Percentiles rank a stretch among this genome's conserved stretches.
Evolutionary conservation across 2,329 filamentous ascomycete species (phyloP).

Genomic region (Trichoderma guizhouense): DNA sequence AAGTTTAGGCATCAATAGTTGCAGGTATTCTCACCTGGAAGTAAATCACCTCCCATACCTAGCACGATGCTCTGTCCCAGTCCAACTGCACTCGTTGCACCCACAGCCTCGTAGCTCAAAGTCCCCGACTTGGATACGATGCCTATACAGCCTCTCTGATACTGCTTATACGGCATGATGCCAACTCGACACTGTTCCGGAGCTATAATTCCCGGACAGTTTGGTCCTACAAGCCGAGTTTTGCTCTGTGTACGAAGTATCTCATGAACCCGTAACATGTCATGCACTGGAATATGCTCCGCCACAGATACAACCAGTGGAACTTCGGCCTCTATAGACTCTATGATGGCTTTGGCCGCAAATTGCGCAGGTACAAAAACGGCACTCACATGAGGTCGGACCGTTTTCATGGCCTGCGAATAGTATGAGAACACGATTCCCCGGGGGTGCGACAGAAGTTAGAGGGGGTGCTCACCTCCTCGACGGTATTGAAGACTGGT

Average conservation of each 20-base stretch:
- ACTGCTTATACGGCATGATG: slow-evolving; percentile 42
- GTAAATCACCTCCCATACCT: slow-evolving; percentile 72
- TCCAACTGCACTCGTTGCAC: slow-evolving; percentile 68
- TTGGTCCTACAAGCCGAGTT: slow-evolving; percentile 74
- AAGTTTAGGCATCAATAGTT: background rate
- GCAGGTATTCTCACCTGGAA: slow-evolving; percentile 50
- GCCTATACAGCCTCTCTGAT: slow-evolving; percentile 60
- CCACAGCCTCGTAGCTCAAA: slow-evolving; percentile 75
- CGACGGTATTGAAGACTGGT: slow-evolving; percentile 36
- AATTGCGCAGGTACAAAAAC: slow-evolving; percentile 52
- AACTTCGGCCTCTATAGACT: slow-evolving; percentile 74
- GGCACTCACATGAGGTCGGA: slow-evolving; percentile 24
- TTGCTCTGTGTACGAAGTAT: slow-evolving; percentile 68
- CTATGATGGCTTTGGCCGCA: slow-evolving; percentile 66
- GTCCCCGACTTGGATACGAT: slow-evolving; percentile 81
- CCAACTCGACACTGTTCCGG: slow-evolving; percentile 59
- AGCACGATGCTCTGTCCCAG: slow-evolving; percentile 75
- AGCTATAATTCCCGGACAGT: slow-evolving; percentile 76
- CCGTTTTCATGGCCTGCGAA: slow-evolving; percentile 32
- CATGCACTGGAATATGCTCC: slow-evolving; percentile 75
- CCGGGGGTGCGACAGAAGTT: background rate
- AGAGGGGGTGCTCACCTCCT: slow-evolving; percentile 25
- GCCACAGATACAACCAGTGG: slow-evolving; percentile 75
- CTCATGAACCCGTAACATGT: slow-evolving; percentile 68
- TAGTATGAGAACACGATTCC: background rate